Base-by-base conservation (phyloP, 768 basidiomycete species). In the Tylopilus rubrobrunneus region DNA sequence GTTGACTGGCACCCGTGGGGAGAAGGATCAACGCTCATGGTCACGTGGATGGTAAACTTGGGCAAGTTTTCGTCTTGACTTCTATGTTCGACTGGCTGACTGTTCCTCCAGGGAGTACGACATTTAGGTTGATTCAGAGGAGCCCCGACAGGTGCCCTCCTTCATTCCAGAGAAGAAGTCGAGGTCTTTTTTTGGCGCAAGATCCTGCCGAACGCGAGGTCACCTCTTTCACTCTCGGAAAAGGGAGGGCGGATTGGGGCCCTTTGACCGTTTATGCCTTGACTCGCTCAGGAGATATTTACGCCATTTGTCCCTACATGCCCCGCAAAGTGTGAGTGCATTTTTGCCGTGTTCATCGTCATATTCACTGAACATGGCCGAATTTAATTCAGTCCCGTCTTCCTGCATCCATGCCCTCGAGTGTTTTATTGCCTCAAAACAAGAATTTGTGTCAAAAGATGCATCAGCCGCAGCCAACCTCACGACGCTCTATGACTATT, bases 1-100 rank as follows among this genome's bases (percentile, higher is more conserved):
- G 79, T 93, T 52, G 83, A 89, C 52, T 99, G 93, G 94, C 97
- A 99, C 69, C 94, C 94, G 2, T 90, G 94, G 27, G 87, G 89
- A 49, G 84, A 84, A 44, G 88, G 87, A 40, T 91, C 92, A 21
- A 93, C 90, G 2, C 77, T 99, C 36, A 80, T 97, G 75, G 89
- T 98, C 27, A 87, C 98, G 83, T 81, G 7, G 94, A 98, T 61
- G 90, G 91, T 27, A 86, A 87, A 61, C 73, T 99, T 34, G 78
- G 91, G 92, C 86, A 61, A 41, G 78, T 59, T 19, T 29, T 42
- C 10, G 19, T 23, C 6, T 25, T 25, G 41, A 33, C 17, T 15
- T 41, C 10, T 19, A 12, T 41, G 29, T 40, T 25, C 21, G 9
- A 37, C 40, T n/a, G 14, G 41, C 56, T 52, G 52, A 60, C 14